Conservation (phyloP, 2,329 filamentous ascomycete species). For the Dothideomycetidae sp. region DNA sequence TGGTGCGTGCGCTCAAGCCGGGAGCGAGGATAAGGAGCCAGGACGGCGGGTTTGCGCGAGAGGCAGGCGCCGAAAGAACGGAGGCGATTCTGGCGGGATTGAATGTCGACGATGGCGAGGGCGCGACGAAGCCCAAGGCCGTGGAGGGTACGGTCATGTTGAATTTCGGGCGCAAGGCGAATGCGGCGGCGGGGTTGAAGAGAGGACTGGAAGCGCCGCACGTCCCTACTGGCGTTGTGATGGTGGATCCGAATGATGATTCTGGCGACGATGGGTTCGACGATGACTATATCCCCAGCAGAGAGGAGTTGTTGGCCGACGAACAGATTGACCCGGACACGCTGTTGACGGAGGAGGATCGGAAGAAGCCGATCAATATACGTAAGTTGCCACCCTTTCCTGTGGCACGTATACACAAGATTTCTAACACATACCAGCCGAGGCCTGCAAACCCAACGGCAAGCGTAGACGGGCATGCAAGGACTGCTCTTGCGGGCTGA, state of each 20-base stretch:
- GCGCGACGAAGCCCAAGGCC: constrained; percentile 49
- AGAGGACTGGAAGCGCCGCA: constrained; percentile 26
- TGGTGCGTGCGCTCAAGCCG: constrained; percentile 57
- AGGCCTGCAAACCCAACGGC: constrained; percentile 76
- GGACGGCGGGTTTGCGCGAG: constrained; percentile 43
- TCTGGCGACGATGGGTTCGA: constrained; percentile 31
- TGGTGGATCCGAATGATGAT: constrained; percentile 49
- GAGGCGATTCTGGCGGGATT: constrained; percentile 78
- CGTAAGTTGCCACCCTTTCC: constrained; percentile 37
- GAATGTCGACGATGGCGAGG: constrained; percentile 42
- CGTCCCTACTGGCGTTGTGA: constrained; percentile 47
- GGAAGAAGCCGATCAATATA: constrained; percentile 60
- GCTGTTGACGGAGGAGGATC: constrained; percentile 71
- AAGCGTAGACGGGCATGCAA: constrained; percentile 92
- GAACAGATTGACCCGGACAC: constrained; percentile 86
- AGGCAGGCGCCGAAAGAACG: constrained; percentile 40
- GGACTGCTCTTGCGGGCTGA: constrained; percentile 91
- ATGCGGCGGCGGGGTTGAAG: constrained; percentile 25
- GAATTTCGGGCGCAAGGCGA: constrained; percentile 49
- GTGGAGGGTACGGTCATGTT: constrained; percentile 30
- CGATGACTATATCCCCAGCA: constrained; percentile 22
- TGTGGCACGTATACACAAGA: neutral
- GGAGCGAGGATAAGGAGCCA: constrained; percentile 57
- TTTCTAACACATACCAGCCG: constrained; percentile 39
- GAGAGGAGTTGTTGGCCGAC: constrained; percentile 42